These are phyloP conservation scores for Colletotrichum theobromicola DNA, from an alignment of 2,329 filamentous ascomycete genomes.

Conservation along the genomic window DNA sequence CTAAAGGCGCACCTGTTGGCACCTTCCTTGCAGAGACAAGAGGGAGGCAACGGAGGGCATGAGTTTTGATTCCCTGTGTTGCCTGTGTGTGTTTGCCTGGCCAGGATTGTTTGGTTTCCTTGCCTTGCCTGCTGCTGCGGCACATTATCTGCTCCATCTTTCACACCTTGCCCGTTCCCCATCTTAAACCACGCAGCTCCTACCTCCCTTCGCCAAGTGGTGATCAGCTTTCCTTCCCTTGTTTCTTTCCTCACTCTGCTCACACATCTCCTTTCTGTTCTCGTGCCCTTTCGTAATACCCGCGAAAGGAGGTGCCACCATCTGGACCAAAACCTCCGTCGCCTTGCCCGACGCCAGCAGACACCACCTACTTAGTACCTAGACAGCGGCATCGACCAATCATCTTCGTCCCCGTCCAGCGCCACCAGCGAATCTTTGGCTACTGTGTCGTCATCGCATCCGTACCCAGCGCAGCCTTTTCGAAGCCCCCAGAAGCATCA, in stretches of 20 bases:
- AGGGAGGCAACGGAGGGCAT: neutral
- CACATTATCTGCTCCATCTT: neutral
- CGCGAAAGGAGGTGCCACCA: neutral
- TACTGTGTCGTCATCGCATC: constrained; percentile 21
- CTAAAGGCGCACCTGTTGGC: neutral
- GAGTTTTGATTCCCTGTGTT: neutral
- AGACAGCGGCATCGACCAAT: constrained; percentile 5
- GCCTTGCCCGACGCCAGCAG: neutral
- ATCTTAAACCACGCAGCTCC: neutral
- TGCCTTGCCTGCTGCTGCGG: neutral
- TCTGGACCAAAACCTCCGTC: constrained; percentile 5
- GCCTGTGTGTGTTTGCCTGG: neutral
- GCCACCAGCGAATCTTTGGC: neutral
- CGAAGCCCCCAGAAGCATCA: constrained; percentile 15
- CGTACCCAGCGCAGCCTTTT: neutral
- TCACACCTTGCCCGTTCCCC: neutral
- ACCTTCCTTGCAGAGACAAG: neutral
- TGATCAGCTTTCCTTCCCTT: neutral
- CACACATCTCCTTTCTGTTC: neutral
- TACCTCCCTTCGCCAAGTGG: neutral
- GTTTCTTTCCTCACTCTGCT: neutral
- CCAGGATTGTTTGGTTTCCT: neutral
- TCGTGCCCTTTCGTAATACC: neutral
- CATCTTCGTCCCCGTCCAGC: neutral
- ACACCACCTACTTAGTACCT: neutral